Evolutionary conservation across 164 flowering plant genomes (phyloP).

Genomic region (Amborella trichopoda): DNA sequence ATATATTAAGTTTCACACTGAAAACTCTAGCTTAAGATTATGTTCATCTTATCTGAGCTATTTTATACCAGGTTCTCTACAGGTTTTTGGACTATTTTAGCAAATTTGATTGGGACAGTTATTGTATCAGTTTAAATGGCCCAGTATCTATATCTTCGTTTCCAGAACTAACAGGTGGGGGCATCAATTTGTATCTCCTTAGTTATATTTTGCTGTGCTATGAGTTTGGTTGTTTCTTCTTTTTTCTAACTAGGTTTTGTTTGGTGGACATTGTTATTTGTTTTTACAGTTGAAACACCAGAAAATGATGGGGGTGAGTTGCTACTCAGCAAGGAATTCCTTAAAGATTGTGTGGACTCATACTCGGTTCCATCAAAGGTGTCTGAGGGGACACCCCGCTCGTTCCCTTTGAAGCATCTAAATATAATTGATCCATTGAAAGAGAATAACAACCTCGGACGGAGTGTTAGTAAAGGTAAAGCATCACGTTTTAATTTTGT

Average conservation of each 20-base stretch:
- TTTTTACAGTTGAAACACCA: constrained; percentile 50
- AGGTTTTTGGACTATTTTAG: constrained; percentile 90
- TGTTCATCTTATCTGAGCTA: not conserved
- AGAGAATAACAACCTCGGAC: constrained; percentile 79
- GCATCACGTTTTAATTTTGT: not conserved
- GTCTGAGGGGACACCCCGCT: constrained; percentile 24
- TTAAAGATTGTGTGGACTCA: constrained; percentile 35
- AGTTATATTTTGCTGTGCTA: not conserved
- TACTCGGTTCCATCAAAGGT: constrained; percentile 53
- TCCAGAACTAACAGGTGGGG: constrained; percentile 70
- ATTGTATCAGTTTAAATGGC: constrained; percentile 70
- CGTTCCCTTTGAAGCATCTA: constrained; percentile 57
- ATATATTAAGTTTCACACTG: no score
- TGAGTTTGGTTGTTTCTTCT: not conserved
- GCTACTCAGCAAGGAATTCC: constrained; percentile 58
- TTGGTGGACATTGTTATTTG: no score
- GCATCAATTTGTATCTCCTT: not conserved
- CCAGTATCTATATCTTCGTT: constrained; percentile 53
- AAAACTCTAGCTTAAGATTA: no score
- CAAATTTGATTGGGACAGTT: constrained; percentile 88
- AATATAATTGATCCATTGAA: constrained; percentile 84
- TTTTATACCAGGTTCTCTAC: constrained; percentile 47
- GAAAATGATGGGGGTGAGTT: constrained; percentile 39
- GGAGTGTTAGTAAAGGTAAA: constrained; percentile 78
- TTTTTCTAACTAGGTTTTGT: no score